Evolutionary conservation across 768 basidiomycete genomes (phyloP), one percentile per base, ranked within the genome.

Genomic region (Tulasnella sp.): DNA sequence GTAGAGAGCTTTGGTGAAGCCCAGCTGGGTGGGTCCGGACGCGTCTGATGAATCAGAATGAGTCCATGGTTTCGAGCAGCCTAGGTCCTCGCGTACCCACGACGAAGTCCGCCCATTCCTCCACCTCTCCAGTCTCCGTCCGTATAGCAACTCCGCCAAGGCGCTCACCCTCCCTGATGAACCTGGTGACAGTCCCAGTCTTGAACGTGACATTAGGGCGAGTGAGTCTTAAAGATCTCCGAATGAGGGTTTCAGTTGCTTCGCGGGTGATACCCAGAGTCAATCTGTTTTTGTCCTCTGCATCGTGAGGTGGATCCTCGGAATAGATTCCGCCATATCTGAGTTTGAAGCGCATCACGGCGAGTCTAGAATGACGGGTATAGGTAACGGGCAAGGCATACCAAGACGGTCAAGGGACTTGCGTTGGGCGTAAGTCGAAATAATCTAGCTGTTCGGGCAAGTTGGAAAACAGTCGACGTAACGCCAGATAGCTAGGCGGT

Each of bases 251-350:
- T 46, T 79, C 78, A 6, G 31, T 40, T 14, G 71, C 68, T 27
- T 46, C 71, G 73, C 78, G 78, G 46, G 40, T 79, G 78, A 79
- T 72, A 9, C n/a, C 24, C 21, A 79, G 40, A 19, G 44, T 34
- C 31, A 48, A 18, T 24, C 71, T 48, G 3, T 56, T 31, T 10
- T 34, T 52, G n/a, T 27, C 38, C 19, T 48, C 36, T 19, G n/a
- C 19, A 74, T 40, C 21, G 21, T 2, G 21, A 44, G 19, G 73
- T 27, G 71, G 71, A 31, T 40, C 71, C 19, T 46, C 68, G 7
- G 5, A 46, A 12, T 44, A 52, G 5, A 79, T 46, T 18, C 71
- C 71, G 34, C 73, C 78, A 34, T 48, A 73, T 44, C 38, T 18
- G 27, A 73, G 31, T 2, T 27, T 73, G 9, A 73, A 10, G 19